phyloP scores from a whole-genome alignment of 768 basidiomycete species.

The Auricularia sp. region DNA sequence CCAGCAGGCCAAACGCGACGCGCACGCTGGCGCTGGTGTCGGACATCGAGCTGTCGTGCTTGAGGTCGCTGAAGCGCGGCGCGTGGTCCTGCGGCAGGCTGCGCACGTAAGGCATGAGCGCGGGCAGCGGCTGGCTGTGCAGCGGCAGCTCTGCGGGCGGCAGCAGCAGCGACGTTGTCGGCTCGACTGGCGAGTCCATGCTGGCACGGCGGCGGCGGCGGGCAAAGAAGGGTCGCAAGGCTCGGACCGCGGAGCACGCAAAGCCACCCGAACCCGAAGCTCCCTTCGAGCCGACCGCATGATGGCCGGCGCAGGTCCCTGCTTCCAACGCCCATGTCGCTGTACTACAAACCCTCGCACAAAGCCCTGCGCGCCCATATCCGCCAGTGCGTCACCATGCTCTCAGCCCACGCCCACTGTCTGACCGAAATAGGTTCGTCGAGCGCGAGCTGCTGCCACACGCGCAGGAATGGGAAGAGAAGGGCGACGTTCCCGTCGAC shows the following conservation, averaged over 20 bases:
- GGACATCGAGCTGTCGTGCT: not conserved
- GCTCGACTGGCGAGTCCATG: not conserved
- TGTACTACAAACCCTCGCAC: not conserved
- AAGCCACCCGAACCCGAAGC: too few species aligned
- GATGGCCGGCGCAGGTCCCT: too few species aligned
- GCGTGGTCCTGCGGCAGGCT: not conserved
- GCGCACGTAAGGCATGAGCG: not conserved
- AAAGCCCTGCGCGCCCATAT: not conserved
- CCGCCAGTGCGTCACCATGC: not conserved
- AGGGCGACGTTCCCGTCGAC: slow-evolving; percentile 3
- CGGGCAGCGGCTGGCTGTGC: not conserved
- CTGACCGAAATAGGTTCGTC: slow-evolving; percentile 1
- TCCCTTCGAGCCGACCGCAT: too few species aligned
- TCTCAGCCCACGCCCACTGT: not conserved
- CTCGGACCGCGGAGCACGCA: too few species aligned
- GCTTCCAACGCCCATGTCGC: not conserved
- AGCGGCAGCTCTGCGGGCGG: not conserved
- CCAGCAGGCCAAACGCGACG: not conserved
- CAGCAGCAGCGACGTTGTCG: not conserved
- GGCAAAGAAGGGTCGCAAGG: not conserved
- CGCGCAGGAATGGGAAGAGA: slow-evolving; percentile 8
- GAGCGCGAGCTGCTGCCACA: slow-evolving; percentile 8
- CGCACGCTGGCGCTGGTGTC: not conserved
- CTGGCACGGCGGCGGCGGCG: not conserved
- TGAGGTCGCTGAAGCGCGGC: not conserved